phyloP scores from a whole-genome alignment of 208 protist genomes.

The Trypanosoma cruzi region DNA sequence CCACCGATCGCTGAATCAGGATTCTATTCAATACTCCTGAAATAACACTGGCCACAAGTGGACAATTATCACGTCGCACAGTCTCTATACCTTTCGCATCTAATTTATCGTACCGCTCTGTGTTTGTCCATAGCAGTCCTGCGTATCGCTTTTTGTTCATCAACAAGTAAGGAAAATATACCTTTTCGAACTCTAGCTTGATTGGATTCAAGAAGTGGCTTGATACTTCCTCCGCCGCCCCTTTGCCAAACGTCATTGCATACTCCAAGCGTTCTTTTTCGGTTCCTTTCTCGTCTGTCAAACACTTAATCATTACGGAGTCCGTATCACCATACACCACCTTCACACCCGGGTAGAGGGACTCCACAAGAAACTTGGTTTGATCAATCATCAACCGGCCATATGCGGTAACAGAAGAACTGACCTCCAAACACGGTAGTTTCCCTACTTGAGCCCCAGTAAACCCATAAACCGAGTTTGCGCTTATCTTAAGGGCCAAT shows the following conservation, averaged over 20 bases:
- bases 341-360: conserved; percentile 96
- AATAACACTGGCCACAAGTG: conserved; percentile 85
- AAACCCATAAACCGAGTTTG: conserved; percentile 99
- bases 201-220: conserved; percentile 95
- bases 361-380: conserved; percentile 94
- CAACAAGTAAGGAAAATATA: conserved; percentile 99
- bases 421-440: conserved; percentile 98
- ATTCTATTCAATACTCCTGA: conserved; percentile 88
- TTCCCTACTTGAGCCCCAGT: conserved; percentile 98
- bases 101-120: conserved; percentile 98
- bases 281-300: conserved; percentile 57
- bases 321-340: conserved; percentile 99
- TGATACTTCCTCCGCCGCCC: conserved; percentile 93
- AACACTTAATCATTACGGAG: conserved; percentile 98
- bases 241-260: conserved; percentile 84
- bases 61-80: conserved; percentile 99
- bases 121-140: conserved; percentile 98
- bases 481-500: conserved; percentile 99
- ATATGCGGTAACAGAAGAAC: conserved; percentile 96
- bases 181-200: conserved; percentile 99
- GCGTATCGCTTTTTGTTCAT: conserved; percentile 99
- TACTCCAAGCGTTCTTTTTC: conserved; percentile 69
- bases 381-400: conserved; percentile 99
- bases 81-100: conserved; percentile 99
- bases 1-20: conserved; percentile 82